Evolutionary conservation across 352 stramenopile species (phyloP).

Genomic region (Pythium apleroticum): DNA sequence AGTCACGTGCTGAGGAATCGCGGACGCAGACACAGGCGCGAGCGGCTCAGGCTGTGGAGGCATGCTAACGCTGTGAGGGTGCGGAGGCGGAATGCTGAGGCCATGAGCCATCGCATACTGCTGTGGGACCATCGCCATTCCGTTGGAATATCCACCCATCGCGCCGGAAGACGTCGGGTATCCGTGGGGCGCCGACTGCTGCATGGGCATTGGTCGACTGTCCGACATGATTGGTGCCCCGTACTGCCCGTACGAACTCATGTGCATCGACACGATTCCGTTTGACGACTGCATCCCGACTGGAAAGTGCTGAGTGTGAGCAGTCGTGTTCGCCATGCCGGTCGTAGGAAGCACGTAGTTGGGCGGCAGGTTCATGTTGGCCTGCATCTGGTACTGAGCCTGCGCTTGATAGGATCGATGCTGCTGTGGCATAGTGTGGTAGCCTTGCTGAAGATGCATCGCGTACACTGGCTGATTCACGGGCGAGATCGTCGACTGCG

Average conservation of each 20-base stretch:
- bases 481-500: conserved; percentile 37
- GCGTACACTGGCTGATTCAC: conserved; percentile 49
- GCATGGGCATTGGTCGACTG: conserved; percentile 6
- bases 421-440: conserved; percentile 38
- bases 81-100: conserved; percentile 16
- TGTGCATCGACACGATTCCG: conserved; percentile 18
- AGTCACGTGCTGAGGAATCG: conserved; percentile 37
- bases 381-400: conserved; percentile 45
- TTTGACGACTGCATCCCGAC: conserved; percentile 16
- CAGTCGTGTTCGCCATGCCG: neutral
- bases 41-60: conserved; percentile 10
- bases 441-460: conserved; percentile 38
- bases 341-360: conserved; percentile 53
- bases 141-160: conserved; percentile 21
- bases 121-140: conserved; percentile 19
- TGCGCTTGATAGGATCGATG: conserved; percentile 38
- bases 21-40: conserved; percentile 18
- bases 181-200: conserved; percentile 4
- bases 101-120: conserved; percentile 20
- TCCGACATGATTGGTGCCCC: conserved; percentile 13
- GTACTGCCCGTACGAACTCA: conserved; percentile 24
- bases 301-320: conserved; percentile 16
- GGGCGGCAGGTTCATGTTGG: conserved; percentile 39
- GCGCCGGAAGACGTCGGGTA: conserved; percentile 10
- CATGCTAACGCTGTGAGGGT: conserved; percentile 4